Evolutionary conservation across 371 early-diverging fungal species (phyloP), one percentile per base, ranked within the genome.

Genomic region (Mucor mucedo): DNA sequence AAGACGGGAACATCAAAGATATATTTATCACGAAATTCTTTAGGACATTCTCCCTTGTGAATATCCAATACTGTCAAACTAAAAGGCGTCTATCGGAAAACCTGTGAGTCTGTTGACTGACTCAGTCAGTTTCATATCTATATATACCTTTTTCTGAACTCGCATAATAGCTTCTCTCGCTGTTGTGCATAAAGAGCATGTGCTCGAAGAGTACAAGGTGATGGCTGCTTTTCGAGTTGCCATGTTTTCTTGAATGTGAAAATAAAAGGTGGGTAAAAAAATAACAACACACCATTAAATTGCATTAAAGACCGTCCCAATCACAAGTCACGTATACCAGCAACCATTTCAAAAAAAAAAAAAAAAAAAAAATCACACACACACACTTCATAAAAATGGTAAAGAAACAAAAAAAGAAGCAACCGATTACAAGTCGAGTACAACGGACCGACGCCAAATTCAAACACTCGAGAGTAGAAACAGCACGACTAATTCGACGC

Each of bases 401-500:
- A 11, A 71, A 64, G 39, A 64, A 64, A 41, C 62, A 52, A 54
- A 72, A 65, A 32, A 70, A 62, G 32, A 66, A 65, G 40, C 53
- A 60, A 27, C 72, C 72, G 16, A 59, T 72, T 14, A 72, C 72
- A 38, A n/a, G 56, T 29, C 53, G 55, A 52, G 45, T 42, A 41
- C 57, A 62, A n/a, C 39, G 48, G 8, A 55, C 62, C 4, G 55
- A 60, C 0, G 55, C 66, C 3, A 66, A 65, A 45, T 82, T 82
- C 30, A 79, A 80, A 44, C 78, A 72, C 4, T 83, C 83, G 6
- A 70, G 76, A 21, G 61, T 63, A 14, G 83, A 79, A 61, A 90
- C 91, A 11, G 89, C 89, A 33, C 75, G 83, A 16, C 71, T 89
- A 40, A 93, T 93, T 68, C 84, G 89, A 30, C 78, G 83, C 16